Base-by-base conservation (phyloP, 2,329 filamentous ascomycete genomes). In the Pseudogymnoascus sp. region DNA sequence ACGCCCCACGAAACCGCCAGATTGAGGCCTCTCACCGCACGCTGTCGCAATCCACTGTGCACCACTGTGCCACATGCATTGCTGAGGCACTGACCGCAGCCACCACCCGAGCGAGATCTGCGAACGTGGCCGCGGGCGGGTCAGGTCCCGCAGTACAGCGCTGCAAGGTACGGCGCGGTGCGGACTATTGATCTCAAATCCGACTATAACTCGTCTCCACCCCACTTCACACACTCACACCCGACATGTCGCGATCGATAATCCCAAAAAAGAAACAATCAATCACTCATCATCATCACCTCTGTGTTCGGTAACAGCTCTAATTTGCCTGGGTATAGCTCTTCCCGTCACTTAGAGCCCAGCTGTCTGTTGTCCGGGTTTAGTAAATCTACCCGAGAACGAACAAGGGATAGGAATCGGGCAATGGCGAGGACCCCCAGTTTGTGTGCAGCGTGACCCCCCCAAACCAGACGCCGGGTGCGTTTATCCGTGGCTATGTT, bases 141-240 rank as follows among this genome's bases (percentile, higher is more conserved):
- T 56, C 50, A 21, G 50, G 50, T 56, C 50, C 50, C 50, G 29
- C 50, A 56, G 5, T 29, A 6, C 50, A 56, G 50, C 50, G 50
- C 50, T 56, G 50, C 50, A 56, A 56, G 50, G 50, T 33, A 56
- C 50, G 50, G 50, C 50, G 26, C 50, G 50, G 29, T 56, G 50
- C 50, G 50, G 47, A 56, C 50, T 56, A 56, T 56, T 56, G 29
- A 56, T 33, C 50, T 33, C 50, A 56, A 56, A 56, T 56, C 29
- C 50, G 50, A 56, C 50, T 33, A 2, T 33, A 56, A 56, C 50
- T 33, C 50, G n/a, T 33, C 16, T 33, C 26, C 29, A 33, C 50
- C 50, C 50, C 47, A 56, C 47, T 19, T 31, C 26, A 19, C 8
- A 4, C 14, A 31, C 47, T 6, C 47, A 31, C 47, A 56, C 47